Evolutionary conservation across 495 filamentous ascomycete species (phyloP).

Genomic region (Hyaloscypha finlandica): DNA sequence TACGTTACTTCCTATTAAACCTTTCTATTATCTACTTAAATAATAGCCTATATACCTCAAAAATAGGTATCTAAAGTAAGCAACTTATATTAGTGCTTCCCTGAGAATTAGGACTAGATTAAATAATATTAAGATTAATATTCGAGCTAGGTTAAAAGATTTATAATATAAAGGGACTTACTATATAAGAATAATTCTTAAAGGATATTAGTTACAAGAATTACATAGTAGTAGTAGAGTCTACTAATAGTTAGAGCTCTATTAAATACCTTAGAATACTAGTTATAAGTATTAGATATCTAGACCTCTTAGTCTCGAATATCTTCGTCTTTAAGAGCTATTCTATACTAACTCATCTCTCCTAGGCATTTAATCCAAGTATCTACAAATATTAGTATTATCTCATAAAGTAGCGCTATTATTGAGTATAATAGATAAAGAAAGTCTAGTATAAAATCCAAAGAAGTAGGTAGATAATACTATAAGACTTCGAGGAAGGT

Average conservation of each 20-base stretch:
- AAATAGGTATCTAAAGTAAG: no score
- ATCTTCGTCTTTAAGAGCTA: background rate
- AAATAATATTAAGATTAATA: no score
- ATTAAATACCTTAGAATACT: background rate
- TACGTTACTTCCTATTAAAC: no score
- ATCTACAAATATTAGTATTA: background rate
- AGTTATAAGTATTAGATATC: background rate
- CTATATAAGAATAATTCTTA: no score
- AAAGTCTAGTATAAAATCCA: conserved; percentile 3
- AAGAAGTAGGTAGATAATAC: background rate
- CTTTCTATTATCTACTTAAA: no score
- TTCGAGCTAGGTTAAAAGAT: no score
- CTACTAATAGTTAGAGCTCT: background rate
- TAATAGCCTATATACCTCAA: no score
- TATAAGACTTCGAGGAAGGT: background rate
- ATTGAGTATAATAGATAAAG: no score
- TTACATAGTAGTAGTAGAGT: background rate
- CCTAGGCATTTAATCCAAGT: background rate
- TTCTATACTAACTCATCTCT: background rate
- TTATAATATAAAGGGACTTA: no score
- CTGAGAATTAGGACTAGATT: no score
- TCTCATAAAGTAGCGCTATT: background rate
- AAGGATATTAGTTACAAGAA: no score
- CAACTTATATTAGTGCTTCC: no score
- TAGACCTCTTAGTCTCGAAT: background rate